Base-by-base conservation (phyloP, 805 yeast species). In the Debaryomyces prosopidis region DNA sequence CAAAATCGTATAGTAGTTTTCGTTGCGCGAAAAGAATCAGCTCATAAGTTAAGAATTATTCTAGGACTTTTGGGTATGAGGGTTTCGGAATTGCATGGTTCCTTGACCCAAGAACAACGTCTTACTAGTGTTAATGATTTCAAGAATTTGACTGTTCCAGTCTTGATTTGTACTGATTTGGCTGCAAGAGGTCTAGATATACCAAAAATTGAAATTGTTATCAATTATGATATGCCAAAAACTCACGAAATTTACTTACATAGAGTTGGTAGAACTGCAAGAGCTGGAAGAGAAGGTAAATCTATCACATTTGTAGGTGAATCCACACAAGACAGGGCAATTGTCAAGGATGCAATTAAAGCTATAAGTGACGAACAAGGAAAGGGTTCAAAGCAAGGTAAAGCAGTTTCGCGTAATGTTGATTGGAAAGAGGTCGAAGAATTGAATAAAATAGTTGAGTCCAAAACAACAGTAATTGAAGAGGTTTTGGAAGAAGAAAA, bases 131-230 rank as follows among this genome's bases (percentile, higher is more conserved):
- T 94, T 37, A 86, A 83, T 9, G 86, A 84, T 47, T 94, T 94
- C 73, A 89, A 89, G 57, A 82, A 81, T 51, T 75, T 89, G 52
- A 80, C 81, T 3, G 96, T 91, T 27, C 96, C 98, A 1, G 82
- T 92, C 8, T 75, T 94, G 47, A 77, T 94, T 34, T 94, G 98
- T 84, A 94, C 99, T 0, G 99, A 94, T 78, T 79, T 94, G 65
- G 99, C 99, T 2, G 92, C 99, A 23, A 87, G 99, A 81, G 99
- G 99, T 78, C 79, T 94, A 63, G 99, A 94, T 86, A 94, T 94
- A 60, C 98, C 98, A 50, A 92, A 92, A 69, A 91, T 94, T 63
- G 98, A 91, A 65, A 83, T 86, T 48, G 99, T 94, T 39, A 80
- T 94, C 60, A 94, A 94, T 69, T 94, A 77, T 66, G 99, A 94